Base-by-base conservation (phyloP, 768 basidiomycete species). In the Dacryopinax spathularia region DNA sequence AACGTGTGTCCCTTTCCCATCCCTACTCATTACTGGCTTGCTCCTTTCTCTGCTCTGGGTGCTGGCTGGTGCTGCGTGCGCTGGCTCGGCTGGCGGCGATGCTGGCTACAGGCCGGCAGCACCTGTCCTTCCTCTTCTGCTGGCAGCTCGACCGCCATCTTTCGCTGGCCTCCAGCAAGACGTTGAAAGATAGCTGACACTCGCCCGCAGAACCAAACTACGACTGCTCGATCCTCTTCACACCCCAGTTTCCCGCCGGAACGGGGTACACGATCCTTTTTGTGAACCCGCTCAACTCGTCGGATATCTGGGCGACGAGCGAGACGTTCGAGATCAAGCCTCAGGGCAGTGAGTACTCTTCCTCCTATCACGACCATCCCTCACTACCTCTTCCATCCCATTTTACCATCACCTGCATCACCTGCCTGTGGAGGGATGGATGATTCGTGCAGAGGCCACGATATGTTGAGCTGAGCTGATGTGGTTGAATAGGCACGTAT, bases 291-390 rank as follows among this genome's bases (percentile, higher is more conserved):
- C 18, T 34, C 15, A 34, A 61, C 60, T 5, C 60, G 15, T 29
- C 60, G 69, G 72, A 73, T 64, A 62, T 74, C 65, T 74, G 72
- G 66, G 70, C 72, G 18, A 66, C 63, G 29, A 73, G 72, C 33
- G 65, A 74, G 41, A 34, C 71, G 10, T 74, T 74, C 66, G 70
- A 72, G 61, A 71, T 74, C 68, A 73, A 72, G 62, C 65, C 72
- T n/a, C 65, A 62, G 34, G 70, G 70, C 15, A 69, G 72, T 12
- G 33, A 66, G 31, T 74, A 73, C 67, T 27, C 31, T 18, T 56
- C 29, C 13, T 22, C 22, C 31, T 25, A 3, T 29, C 48, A 27
- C 6, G 25, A 15, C 25, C 5, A 3, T 31, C 13, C 48, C 15
- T 56, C 48, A 27, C 29, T 13, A 15, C 13, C 12, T 22, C 22